Base-by-base conservation (phyloP, 805 yeast species). In the Candida boidinii region DNA sequence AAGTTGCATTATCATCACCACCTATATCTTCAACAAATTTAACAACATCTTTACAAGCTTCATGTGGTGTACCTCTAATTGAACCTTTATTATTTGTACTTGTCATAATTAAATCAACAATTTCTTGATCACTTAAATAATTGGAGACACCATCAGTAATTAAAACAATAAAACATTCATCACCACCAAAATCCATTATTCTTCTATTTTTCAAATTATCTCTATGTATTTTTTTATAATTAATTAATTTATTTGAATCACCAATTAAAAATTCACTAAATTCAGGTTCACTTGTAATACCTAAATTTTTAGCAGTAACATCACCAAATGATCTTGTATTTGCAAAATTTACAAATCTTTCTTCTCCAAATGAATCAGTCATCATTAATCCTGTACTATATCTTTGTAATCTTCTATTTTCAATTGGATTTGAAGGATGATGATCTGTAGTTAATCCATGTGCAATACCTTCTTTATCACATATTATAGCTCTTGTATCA, bases 261-360 rank as follows among this genome's bases (percentile, higher is more conserved):
- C 95, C 95, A 18, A 87, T 66, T 9, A 82, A 51, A 42, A 64
- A 73, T 35, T 82, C 81, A 14, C 67, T 62, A 30, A 92, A 66
- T 40, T 92, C 96, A 0, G 98, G 98, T 58, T 92, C 97, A 11
- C 96, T 85, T 0, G 88, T 68, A 2, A 92, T 76, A 1, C 98
- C 98, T 51, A 76, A 72, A 23, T 79, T 67, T 55, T 92, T 92
- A 34, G 77, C 94, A 17, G 68, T 63, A 12, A 78, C 48, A 57
- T 92, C 98, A 26, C 98, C 98, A 66, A 92, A 92, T 1, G 96
- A 69, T 42, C 98, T 68, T 2, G 98, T 92, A 49, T 92, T 92
- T 16, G 96, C 95, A 50, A 77, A 79, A 41, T 76, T 70, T 36
- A 73, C 46, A 46, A 79, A 88, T 36, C 97, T 54, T 49, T 82